These are phyloP conservation scores for Scalesia atractyloides DNA, from an alignment of 129 eudicot genomes.

Conservation along the genomic window DNA sequence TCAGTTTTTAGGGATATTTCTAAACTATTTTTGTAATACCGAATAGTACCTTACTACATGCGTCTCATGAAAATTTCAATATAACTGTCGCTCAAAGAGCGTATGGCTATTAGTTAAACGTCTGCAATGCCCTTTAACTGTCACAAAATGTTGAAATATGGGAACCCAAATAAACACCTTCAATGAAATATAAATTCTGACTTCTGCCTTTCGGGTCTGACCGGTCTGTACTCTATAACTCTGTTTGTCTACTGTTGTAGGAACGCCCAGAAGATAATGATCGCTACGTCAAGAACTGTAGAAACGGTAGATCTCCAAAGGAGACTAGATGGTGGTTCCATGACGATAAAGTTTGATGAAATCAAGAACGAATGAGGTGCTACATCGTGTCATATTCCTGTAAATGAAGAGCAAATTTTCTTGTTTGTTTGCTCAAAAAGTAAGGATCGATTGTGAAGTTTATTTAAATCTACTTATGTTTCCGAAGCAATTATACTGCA, in stretches of 20 bases:
- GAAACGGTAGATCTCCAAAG: constrained; percentile 85
- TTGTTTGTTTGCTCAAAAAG: constrained; percentile 37
- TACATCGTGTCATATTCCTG: constrained; percentile 34
- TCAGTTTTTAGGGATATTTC: neutral
- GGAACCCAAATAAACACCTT: neutral
- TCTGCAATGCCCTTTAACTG: neutral
- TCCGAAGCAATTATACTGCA: constrained; percentile 24
- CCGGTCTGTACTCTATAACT: constrained; percentile 10
- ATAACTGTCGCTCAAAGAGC: neutral
- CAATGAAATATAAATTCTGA: neutral
- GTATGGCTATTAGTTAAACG: neutral
- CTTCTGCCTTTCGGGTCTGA: neutral
- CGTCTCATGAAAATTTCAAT: neutral
- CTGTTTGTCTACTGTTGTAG: constrained; percentile 35
- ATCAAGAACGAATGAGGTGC: constrained; percentile 32
- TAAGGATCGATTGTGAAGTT: constrained; percentile 26
- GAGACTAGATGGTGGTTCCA: constrained; percentile 97
- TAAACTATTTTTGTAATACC: neutral
- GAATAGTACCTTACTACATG: neutral
- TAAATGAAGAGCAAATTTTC: constrained; percentile 45
- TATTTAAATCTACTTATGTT: constrained; percentile 29
- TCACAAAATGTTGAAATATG: constrained; percentile 8
- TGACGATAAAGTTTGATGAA: constrained; percentile 71
- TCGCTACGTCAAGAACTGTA: constrained; percentile 76
- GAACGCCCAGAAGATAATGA: constrained; percentile 82